phyloP scores from a whole-genome alignment of 1,139 yeast species.

The Zygoascus hellenicus region DNA sequence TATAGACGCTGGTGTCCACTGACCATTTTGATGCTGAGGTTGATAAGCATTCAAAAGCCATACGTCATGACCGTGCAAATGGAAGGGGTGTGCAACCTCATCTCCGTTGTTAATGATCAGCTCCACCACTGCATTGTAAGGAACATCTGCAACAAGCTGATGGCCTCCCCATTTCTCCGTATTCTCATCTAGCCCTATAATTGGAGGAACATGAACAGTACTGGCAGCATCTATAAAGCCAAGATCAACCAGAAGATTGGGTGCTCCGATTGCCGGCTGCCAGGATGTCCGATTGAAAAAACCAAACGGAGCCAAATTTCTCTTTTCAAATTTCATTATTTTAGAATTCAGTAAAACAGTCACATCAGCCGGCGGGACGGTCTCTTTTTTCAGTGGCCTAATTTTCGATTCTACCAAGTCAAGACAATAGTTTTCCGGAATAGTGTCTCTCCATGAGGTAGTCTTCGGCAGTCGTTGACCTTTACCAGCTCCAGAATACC shows the following conservation, averaged over 20 bases:
- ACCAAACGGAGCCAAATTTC: conserved; percentile 20
- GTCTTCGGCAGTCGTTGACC: conserved; percentile 11
- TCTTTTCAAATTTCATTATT: conserved; percentile 21
- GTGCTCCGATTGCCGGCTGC: conserved; percentile 26
- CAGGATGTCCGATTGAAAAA: conserved; percentile 26
- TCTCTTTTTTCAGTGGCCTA: conserved; percentile 12
- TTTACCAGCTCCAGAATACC: background rate
- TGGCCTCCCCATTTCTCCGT: conserved; percentile 25
- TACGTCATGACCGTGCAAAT: conserved; percentile 43
- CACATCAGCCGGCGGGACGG: conserved; percentile 20
- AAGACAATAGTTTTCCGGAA: conserved; percentile 16
- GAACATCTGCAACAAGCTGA: conserved; percentile 33
- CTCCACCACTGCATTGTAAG: conserved; percentile 59
- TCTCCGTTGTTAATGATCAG: conserved; percentile 66
- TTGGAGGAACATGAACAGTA: conserved; percentile 19
- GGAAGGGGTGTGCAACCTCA: conserved; percentile 48
- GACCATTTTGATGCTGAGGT: conserved; percentile 39
- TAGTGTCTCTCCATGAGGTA: conserved; percentile 16
- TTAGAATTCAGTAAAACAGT: conserved; percentile 18
- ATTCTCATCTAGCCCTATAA: conserved; percentile 13
- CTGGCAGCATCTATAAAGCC: conserved; percentile 18
- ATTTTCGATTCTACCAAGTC: conserved; percentile 17
- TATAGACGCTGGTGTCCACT: conserved; percentile 39
- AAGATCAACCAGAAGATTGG: conserved; percentile 24
- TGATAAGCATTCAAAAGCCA: conserved; percentile 49